These are phyloP conservation scores for Hirsutella rhossiliensis DNA, from an alignment of 2,329 filamentous ascomycete species.

Conservation along the genomic window DNA sequence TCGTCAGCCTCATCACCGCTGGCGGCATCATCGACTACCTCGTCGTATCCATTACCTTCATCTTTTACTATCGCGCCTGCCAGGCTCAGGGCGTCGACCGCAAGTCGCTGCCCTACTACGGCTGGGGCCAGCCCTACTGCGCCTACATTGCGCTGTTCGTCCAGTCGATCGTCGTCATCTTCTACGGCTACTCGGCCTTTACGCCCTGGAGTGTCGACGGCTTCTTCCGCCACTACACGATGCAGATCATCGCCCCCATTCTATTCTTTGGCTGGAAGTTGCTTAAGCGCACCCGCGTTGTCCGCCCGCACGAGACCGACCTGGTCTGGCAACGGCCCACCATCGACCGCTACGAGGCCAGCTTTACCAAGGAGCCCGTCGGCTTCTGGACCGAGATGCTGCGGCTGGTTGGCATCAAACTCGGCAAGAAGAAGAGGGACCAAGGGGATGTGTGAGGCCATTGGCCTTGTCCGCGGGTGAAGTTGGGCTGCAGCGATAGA, in stretches of 20 bases:
- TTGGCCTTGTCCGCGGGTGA: not conserved
- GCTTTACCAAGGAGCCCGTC: slow-evolving; percentile 33
- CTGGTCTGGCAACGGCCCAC: slow-evolving; percentile 47
- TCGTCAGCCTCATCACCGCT: slow-evolving; percentile 44
- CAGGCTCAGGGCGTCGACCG: slow-evolving; percentile 41
- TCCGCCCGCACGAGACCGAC: slow-evolving; percentile 42
- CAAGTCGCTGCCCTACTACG: slow-evolving; percentile 41
- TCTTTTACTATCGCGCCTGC: slow-evolving; percentile 38
- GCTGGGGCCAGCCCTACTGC: slow-evolving; percentile 46
- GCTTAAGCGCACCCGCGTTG: slow-evolving; percentile 42
- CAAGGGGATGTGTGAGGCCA: slow-evolving; percentile 2
- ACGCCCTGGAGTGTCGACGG: slow-evolving; percentile 32
- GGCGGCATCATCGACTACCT: slow-evolving; percentile 52
- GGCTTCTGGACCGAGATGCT: slow-evolving; percentile 44
- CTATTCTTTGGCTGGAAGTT: slow-evolving; percentile 53
- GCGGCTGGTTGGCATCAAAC: slow-evolving; percentile 28
- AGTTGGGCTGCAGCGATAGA: not conserved
- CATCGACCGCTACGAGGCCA: slow-evolving; percentile 45
- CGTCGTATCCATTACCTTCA: slow-evolving; percentile 33
- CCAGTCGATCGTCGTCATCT: slow-evolving; percentile 30
- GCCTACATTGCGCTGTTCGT: slow-evolving; percentile 32
- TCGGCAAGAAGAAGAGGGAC: slow-evolving; percentile 10
- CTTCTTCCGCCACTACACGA: slow-evolving; percentile 44
- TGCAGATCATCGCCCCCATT: slow-evolving; percentile 40
- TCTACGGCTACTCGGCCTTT: slow-evolving; percentile 45